Percentiles rank a stretch among this genome's conserved stretches.
phyloP scores from a whole-genome alignment of 129 eudicot species.

The Tagetes patula region DNA sequence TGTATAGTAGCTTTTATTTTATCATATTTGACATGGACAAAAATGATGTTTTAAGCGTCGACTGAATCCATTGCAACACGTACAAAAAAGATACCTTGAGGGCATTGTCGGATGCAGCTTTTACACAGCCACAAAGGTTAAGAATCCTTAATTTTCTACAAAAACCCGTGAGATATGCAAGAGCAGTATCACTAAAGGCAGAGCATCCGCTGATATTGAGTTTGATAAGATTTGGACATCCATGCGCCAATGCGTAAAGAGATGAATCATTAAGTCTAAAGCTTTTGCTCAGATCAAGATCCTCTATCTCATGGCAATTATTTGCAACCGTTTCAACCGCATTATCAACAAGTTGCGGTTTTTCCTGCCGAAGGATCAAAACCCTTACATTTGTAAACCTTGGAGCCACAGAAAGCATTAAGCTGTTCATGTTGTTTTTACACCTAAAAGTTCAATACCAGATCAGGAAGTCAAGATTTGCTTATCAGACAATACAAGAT shows the following conservation, averaged over 20 bases:
- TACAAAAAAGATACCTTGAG: constrained; percentile 42
- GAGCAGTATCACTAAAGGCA: constrained; percentile 61
- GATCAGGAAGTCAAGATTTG: not conserved
- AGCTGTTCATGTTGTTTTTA: constrained; percentile 65
- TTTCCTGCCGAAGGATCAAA: constrained; percentile 62
- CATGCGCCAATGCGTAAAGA: constrained; percentile 62
- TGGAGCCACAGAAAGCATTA: constrained; percentile 62
- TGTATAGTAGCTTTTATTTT: too few species aligned
- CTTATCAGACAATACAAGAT: not conserved
- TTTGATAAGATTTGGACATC: constrained; percentile 57
- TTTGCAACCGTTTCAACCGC: constrained; percentile 58
- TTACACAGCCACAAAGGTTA: constrained; percentile 81
- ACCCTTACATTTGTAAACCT: constrained; percentile 58
- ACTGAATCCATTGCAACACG: not conserved
- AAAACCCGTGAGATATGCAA: constrained; percentile 46
- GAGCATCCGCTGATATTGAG: constrained; percentile 81
- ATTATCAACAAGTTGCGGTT: constrained; percentile 65
- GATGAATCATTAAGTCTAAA: constrained; percentile 66
- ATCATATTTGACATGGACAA: not conserved
- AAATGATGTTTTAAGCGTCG: not conserved
- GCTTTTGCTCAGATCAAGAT: constrained; percentile 76
- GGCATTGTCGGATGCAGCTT: constrained; percentile 70
- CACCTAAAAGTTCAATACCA: constrained; percentile 40
- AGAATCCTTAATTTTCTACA: constrained; percentile 56
- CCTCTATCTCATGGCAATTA: constrained; percentile 60